Evolutionary conservation across 1,139 yeast species (phyloP), one percentile per base, ranked within the genome.

Genomic region (Protomyces pachydermus): DNA sequence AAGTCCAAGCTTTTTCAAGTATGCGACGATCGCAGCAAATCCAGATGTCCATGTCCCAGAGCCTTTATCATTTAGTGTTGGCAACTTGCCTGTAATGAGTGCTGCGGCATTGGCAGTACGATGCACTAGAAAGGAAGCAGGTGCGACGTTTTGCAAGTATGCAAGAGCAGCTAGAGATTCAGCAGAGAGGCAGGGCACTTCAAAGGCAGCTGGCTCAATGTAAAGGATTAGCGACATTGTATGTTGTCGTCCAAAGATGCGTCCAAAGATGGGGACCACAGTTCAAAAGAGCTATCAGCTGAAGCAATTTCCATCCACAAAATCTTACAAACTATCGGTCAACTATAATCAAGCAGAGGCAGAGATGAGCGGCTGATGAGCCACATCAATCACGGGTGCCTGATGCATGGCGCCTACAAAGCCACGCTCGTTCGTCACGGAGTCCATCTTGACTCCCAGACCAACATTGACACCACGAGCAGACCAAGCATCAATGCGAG

Each of bases 391-490:
- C 39, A 52, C 50, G 25, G 62, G 62, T 16, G 62, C 62, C 42
- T 53, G 42, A 32, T 58, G 45, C 34, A 38, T 39, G 23, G 56
- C 35, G 14, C 56, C 56, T 28, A 58, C 62, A 35, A 51, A 58
- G 52, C 62, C 62, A 14, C 62, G 62, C 53, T 58, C 62, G 18
- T 35, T 39, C 9, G 53, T 55, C 12, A 55, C 62, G 14, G 53
- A 55, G 23, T 58, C 62, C 45, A 58, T 58, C 48, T 77, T 73
- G 56, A 78, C 82, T 67, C 97, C 97, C 70, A 91, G 96, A 66
- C 96, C 96, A 73, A 95, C 86, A 70, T 87, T 83, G 10, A 97
- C 97, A 70, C 97, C 98, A 68, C 78, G 77, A 39, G 77, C 76
- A 68, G 82, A 84, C 95, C 98, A 90, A 73, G 89, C 95, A 56